Percentiles rank a stretch among this genome's conserved stretches.
Conservation (phyloP, 768 basidiomycete genomes). For the Nidularia pulvinata region DNA sequence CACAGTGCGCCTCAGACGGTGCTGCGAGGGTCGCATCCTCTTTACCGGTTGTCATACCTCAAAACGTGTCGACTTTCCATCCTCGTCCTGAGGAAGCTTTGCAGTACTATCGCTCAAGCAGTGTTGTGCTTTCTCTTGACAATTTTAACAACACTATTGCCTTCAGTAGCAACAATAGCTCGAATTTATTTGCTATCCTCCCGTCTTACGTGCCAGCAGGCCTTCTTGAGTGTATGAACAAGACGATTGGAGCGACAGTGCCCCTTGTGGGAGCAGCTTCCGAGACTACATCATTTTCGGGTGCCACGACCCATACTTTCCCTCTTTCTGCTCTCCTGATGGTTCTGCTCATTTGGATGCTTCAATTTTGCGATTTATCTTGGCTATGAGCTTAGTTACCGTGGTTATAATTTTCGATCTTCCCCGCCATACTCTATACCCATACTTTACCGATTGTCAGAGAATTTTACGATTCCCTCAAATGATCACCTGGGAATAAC, state of each 20-base stretch:
- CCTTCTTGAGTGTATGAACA: background rate
- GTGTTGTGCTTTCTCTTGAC: slow-evolving; percentile 50
- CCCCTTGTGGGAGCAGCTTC: no score
- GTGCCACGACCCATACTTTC: no score
- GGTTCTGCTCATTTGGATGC: no score
- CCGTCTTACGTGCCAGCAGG: background rate
- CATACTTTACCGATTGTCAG: no score
- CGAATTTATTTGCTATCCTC: background rate
- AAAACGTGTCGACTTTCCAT: slow-evolving; percentile 3
- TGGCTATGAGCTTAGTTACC: no score
- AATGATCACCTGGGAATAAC: no score
- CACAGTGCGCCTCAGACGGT: slow-evolving; percentile 33
- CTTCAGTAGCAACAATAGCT: slow-evolving; percentile 11
- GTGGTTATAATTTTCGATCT: no score
- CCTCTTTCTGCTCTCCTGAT: no score
- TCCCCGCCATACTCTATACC: no score
- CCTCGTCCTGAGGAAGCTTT: slow-evolving; percentile 42
- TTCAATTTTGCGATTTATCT: no score
- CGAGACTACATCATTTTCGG: no score
- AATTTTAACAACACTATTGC: slow-evolving; percentile 58
- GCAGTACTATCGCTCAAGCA: slow-evolving; percentile 61
- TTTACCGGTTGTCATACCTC: slow-evolving; percentile 3
- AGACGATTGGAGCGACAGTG: background rate
- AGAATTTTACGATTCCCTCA: no score
- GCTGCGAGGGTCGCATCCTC: slow-evolving; percentile 15